A percentile compares a stretch with the other conserved stretches of the same genome.
phyloP scores from a whole-genome alignment of 208 protist genomes.

The Leishmania lainsoni region DNA sequence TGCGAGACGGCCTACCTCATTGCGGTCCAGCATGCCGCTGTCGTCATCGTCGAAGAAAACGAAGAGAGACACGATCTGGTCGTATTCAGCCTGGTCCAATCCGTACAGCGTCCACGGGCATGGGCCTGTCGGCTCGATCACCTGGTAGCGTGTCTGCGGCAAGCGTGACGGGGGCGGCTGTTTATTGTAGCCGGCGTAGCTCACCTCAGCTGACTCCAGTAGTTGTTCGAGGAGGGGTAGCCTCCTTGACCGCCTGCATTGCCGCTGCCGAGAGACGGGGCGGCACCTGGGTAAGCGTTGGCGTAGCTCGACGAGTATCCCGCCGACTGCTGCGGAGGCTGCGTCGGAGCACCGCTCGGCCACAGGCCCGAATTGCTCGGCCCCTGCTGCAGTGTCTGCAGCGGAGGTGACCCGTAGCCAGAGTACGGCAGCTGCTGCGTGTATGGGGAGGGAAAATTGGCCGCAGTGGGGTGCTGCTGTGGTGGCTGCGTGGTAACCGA shows the following conservation, averaged over 20 bases:
- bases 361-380: constrained; percentile 3
- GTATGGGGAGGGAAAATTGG: constrained; percentile 9
- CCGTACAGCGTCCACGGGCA: constrained; percentile 65
- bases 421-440: constrained; percentile 1
- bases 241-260: not conserved
- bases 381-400: not conserved
- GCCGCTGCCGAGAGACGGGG: not conserved
- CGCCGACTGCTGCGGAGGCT: not conserved
- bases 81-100: constrained; percentile 77
- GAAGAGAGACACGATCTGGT: constrained; percentile 84
- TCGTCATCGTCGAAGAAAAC: constrained; percentile 83
- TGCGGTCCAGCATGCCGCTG: constrained; percentile 53
- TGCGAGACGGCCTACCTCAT: constrained; percentile 65
- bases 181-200: constrained; percentile 3
- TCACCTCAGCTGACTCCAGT: not conserved
- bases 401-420: not conserved
- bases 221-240: constrained; percentile 5
- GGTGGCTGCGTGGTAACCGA: not conserved
- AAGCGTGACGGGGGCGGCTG: not conserved
- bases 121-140: constrained; percentile 48
- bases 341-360: constrained; percentile 19
- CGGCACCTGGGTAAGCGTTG: constrained; percentile 10
- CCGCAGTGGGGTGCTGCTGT: constrained; percentile 11
- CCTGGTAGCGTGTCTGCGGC: constrained; percentile 28
- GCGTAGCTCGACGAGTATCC: not conserved